A percentile compares a stretch with the other conserved stretches of the same genome.
Evolutionary conservation across 1,284 basidiomycete genomes (phyloP).

Genomic region (Spongispora temasekensis): DNA sequence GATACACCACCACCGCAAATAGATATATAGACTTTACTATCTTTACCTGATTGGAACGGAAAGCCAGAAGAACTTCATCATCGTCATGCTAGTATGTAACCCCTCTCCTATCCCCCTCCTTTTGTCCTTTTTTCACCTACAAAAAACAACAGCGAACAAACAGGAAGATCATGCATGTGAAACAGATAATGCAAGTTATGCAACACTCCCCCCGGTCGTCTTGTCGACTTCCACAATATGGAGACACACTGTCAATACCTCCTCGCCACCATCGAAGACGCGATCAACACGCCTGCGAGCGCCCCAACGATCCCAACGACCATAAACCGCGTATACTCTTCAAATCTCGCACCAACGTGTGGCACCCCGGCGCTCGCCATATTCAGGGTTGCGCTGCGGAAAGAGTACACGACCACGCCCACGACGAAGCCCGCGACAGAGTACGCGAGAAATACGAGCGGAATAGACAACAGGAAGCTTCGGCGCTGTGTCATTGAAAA

Average conservation of each 20-base stretch:
- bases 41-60: no score
- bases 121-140: no score
- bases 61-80: no score
- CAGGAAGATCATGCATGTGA: no score
- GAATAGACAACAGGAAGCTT: constrained; percentile 67
- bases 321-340: constrained; percentile 61
- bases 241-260: constrained; percentile 11
- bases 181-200: no score
- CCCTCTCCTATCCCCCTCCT: no score
- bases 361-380: constrained; percentile 35
- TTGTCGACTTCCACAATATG: neutral
- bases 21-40: no score
- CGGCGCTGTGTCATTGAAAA: constrained; percentile 47
- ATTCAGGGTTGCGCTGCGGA: constrained; percentile 48
- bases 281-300: constrained; percentile 60
- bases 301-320: constrained; percentile 63
- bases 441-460: constrained; percentile 70
- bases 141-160: no score
- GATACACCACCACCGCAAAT: no score
- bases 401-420: constrained; percentile 65
- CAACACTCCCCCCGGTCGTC: neutral
- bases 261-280: constrained; percentile 42
- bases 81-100: no score
- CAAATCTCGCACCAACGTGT: constrained; percentile 47
- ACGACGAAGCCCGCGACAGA: constrained; percentile 65